Evolutionary conservation across 805 yeast species (phyloP).

Genomic region (Teunomyces kruisii): DNA sequence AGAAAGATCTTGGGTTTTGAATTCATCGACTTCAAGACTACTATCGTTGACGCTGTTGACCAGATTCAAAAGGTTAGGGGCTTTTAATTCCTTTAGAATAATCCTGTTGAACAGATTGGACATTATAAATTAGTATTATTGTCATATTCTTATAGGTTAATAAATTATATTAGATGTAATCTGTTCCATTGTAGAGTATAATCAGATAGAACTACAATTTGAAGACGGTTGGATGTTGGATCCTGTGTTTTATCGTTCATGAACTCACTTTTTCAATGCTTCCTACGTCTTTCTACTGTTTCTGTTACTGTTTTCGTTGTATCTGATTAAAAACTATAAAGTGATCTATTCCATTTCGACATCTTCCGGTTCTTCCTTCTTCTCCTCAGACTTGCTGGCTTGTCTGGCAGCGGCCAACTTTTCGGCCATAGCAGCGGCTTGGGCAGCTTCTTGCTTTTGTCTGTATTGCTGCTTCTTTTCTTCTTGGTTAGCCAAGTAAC

Average conservation of each 20-base stretch:
- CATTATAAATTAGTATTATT: no score
- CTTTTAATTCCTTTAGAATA: no score
- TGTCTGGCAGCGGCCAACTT: constrained; percentile 78
- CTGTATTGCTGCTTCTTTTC: constrained; percentile 88
- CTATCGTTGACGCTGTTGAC: neutral
- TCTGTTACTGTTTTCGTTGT: neutral
- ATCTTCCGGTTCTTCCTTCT: constrained; percentile 26
- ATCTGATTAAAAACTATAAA: neutral
- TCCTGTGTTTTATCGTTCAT: no score
- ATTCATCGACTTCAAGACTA: neutral
- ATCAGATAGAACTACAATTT: no score
- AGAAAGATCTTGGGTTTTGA: neutral
- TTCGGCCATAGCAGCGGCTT: constrained; percentile 80
- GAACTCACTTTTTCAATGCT: no score
- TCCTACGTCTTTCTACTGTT: neutral
- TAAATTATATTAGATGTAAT: no score
- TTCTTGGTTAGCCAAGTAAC: constrained; percentile 92
- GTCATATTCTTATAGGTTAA: no score
- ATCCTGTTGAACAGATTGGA: no score
- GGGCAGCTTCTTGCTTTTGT: constrained; percentile 84
- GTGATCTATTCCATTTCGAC: constrained; percentile 32
- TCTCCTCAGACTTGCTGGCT: constrained; percentile 34
- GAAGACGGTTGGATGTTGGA: no score
- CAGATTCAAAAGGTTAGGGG: neutral
- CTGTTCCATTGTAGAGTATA: no score